Base-by-base conservation (phyloP, 139 green algal genomes). In the Tetratostichococcus sp. region DNA sequence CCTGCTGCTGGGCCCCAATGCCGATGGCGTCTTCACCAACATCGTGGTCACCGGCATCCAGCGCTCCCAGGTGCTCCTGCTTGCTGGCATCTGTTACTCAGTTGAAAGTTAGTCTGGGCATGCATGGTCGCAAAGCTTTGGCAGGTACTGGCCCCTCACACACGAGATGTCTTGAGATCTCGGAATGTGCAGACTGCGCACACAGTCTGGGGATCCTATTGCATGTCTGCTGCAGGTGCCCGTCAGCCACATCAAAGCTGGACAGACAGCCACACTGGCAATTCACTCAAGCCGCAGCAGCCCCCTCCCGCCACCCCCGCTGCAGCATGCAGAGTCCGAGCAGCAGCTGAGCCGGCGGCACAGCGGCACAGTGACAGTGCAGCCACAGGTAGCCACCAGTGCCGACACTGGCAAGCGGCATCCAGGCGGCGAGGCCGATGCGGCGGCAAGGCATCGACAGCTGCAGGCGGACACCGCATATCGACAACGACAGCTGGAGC, bases 11-110 rank as follows among this genome's bases (percentile, higher is more conserved):
- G 91, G 91, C 8, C 90, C 91, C 3, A 75, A 72, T 19, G 79
- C 82, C 0, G 73, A 70, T 4, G 91, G 88, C 22, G 58, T 69
- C 50, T 96, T 96, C 77, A 71, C 70, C 1, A 65, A 58, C 1
- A 88, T 93, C 23, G 34, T 43, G 0, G 86, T 96, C 23, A 77
- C 74, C 19, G 82, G 86, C 73, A 89, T 96, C 65, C 89, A 96
- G 70, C 85, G 90, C 23, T 86, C 77, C 28, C 88, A 93, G 59
- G 75, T 86, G 42, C 21, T 28, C 25, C 16, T 11, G 39, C 39
- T 26, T 14, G 1, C n/a, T n/a, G n/a, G n/a, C n/a, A n/a, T n/a
- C n/a, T n/a, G n/a, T n/a, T n/a, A n/a, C n/a, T n/a, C n/a, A n/a
- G n/a, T n/a, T n/a, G n/a, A n/a, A n/a, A n/a, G n/a, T n/a, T n/a